Conservation (phyloP, 2,329 filamentous ascomycete genomes). For the Helminthosporium solani region DNA sequence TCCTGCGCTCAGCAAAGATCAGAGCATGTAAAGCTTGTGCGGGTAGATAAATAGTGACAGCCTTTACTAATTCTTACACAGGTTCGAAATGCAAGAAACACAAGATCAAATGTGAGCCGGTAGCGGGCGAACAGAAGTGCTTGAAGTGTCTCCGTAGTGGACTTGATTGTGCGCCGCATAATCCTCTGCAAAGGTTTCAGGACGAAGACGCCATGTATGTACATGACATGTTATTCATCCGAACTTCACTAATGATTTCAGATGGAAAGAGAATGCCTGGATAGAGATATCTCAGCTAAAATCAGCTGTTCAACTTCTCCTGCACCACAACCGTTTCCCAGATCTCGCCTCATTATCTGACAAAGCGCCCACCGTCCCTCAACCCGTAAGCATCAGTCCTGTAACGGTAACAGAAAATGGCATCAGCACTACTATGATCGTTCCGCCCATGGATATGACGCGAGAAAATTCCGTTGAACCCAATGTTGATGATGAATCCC, state of each 20-base stretch:
- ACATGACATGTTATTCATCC: not conserved
- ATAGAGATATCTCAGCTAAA: constrained; percentile 27
- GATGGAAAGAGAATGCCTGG: constrained; percentile 36
- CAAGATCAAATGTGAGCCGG: constrained; percentile 39
- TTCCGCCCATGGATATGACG: constrained; percentile 37
- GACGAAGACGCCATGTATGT: constrained; percentile 36
- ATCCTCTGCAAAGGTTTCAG: constrained; percentile 33
- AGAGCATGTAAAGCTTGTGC: constrained; percentile 26
- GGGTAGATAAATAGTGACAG: not conserved
- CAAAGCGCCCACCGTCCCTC: constrained; percentile 7
- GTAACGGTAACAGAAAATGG: constrained; percentile 29
- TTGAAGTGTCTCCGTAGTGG: constrained; percentile 46
- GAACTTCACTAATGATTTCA: constrained; percentile 7
- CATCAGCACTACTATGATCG: constrained; percentile 23
- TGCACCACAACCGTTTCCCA: constrained; percentile 29
- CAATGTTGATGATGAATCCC: constrained; percentile 27
- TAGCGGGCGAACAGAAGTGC: constrained; percentile 34
- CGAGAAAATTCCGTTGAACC: constrained; percentile 35
- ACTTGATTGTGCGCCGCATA: constrained; percentile 80
- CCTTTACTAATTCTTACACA: no score
- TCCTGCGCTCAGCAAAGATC: constrained; percentile 23
- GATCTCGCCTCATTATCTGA: constrained; percentile 13
- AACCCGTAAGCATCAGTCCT: constrained; percentile 23
- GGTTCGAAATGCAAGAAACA: constrained; percentile 39
- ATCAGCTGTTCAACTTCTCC: constrained; percentile 28